Percentiles rank a stretch among this genome's conserved stretches.
Conservation (phyloP, 139 green algal species). For the Haematococcus lacustris region DNA sequence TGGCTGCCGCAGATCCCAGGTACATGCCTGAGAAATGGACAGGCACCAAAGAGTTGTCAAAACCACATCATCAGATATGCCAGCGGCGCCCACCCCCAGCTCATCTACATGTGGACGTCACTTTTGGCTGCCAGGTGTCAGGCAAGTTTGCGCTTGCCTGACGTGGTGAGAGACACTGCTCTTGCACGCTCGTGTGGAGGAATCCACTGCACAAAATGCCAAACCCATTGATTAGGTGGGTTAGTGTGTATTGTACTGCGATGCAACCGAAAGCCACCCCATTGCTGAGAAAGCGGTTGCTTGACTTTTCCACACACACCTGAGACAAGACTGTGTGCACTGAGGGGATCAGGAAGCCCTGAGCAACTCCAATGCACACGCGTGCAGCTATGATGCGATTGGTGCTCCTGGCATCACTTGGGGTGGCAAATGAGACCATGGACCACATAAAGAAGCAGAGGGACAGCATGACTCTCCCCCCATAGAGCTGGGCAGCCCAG, state of each 20-base stretch:
- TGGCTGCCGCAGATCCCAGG: conserved; percentile 83
- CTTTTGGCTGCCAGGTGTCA: too few relatives aligned
- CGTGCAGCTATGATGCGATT: conserved; percentile 24
- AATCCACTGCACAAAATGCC: conserved; percentile 63
- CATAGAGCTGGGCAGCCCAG: conserved; percentile 83
- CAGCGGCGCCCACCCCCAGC: too few relatives aligned
- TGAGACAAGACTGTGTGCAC: conserved; percentile 89
- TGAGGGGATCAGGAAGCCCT: conserved; percentile 91
- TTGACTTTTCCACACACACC: conserved; percentile 31
- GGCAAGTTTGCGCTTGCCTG: conserved; percentile 35
- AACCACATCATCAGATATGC: too few relatives aligned
- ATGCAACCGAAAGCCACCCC: too few relatives aligned
- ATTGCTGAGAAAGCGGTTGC: too few relatives aligned
- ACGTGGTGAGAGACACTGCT: conserved; percentile 87
- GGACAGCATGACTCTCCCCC: conserved; percentile 71
- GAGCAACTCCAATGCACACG: conserved; percentile 74
- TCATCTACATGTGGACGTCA: too few relatives aligned
- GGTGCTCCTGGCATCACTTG: conserved; percentile 31
- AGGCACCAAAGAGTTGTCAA: too few relatives aligned
- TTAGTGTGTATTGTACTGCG: not conserved
- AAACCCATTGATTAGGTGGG: not conserved
- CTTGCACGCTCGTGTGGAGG: conserved; percentile 77
- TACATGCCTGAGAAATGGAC: conserved; percentile 99
- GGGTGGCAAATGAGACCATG: conserved; percentile 66
- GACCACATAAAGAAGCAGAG: conserved; percentile 82